Evolutionary conservation across 768 basidiomycete species (phyloP), one percentile per base, ranked within the genome.

Genomic region (Lepiota subincarnata): DNA sequence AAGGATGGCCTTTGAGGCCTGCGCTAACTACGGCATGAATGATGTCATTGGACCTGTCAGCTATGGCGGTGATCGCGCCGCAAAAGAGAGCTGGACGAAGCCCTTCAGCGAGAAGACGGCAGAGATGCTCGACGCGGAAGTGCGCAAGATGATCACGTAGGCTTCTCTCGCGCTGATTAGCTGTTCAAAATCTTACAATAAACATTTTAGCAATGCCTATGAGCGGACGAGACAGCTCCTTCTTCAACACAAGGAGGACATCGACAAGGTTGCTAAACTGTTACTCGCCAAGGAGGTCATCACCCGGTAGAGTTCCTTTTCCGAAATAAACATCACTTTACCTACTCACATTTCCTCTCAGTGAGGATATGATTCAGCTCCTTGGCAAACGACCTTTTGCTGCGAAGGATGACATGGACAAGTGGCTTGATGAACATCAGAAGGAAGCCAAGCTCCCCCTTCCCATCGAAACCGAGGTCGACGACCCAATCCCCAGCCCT

Each of bases 101-200:
- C 97, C 96, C 4, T 99, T 98, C 77, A 93, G 91, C 61, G 97
- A 99, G 78, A 91, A 89, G 70, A 98, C 97, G 0, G 92, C 89
- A 1, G 90, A 98, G 73, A 88, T 94, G 78, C 74, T 98, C 13
- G 97, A 99, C 64, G 67, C 66, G 6, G 86, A 94, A 70, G 95
- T 98, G 18, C 87, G 92, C 65, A 94, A 91, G 76, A 97, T 98
- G 94, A 94, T 98, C 61, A 87, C 80, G 53, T 54, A 48, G 16
- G 53, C 48, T 10, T 4, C 1, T n/a, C 4, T 28, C 35, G 11
- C n/a, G 3, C 12, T 2, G 20, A 10, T 6, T 31, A 2, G 22
- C 13, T 10, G 10, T 19, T 10, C 16, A 10, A n/a, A 16, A 4
- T n/a, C 10, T 39, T 19, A 14, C 43, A 11, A 48, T 20, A 4